Conservation (phyloP, 1,284 basidiomycete species). For the Trichosporon ovoides region DNA sequence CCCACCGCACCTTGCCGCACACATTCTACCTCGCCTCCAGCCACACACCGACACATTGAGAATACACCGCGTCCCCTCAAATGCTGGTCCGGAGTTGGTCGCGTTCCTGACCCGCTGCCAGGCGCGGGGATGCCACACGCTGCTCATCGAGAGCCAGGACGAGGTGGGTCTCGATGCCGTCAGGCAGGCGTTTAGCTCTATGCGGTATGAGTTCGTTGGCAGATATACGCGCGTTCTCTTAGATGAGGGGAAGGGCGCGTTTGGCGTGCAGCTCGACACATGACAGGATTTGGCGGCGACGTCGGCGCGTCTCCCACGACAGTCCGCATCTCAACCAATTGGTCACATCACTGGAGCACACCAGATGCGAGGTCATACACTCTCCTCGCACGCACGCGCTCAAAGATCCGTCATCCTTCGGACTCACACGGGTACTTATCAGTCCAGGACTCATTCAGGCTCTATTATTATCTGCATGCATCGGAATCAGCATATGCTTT, state of each 20-base stretch:
- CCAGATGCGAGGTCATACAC: too few relatives aligned
- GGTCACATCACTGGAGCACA: too few relatives aligned
- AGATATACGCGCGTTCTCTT: not conserved
- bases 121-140: not conserved
- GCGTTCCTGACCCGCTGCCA: not conserved
- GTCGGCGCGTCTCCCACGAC: too few relatives aligned
- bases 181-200: not conserved
- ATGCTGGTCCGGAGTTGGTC: not conserved
- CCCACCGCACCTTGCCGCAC: not conserved
- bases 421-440: too few relatives aligned
- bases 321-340: too few relatives aligned
- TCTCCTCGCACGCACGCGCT: too few relatives aligned
- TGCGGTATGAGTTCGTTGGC: not conserved
- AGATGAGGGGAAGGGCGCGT: not conserved
- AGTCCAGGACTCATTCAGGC: too few relatives aligned
- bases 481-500: not conserved
- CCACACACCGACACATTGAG: not conserved
- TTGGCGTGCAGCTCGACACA: too few relatives aligned
- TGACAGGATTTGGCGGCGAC: too few relatives aligned
- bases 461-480: slow-evolving; percentile 7
- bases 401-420: too few relatives aligned
- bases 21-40: not conserved
- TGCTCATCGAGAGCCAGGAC: not conserved
- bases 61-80: not conserved
- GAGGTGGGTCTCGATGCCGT: not conserved